Percentiles rank a stretch among this genome's conserved stretches.
Evolutionary conservation across 2,329 filamentous ascomycete genomes (phyloP).

Genomic region (Xylaria sp.): DNA sequence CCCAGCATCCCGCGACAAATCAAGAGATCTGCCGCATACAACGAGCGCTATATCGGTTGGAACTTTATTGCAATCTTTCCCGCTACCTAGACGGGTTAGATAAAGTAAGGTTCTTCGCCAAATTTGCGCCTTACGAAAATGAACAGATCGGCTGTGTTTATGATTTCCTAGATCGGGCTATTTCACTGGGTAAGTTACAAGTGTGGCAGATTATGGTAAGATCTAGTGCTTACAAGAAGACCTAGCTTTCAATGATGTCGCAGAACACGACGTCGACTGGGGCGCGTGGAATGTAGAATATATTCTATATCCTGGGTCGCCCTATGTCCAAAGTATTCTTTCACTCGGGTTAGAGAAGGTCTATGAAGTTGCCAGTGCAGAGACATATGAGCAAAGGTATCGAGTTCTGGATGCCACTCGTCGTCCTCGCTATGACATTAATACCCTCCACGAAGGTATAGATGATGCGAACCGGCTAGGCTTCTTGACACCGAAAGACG

Average conservation of each 20-base stretch:
- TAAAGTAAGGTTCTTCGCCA: too few relatives aligned
- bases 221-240: neutral
- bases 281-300: neutral
- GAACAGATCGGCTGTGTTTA: constrained; percentile 4
- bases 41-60: constrained; percentile 17
- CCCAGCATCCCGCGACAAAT: neutral
- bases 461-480: too few relatives aligned
- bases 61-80: constrained; percentile 8
- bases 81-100: too few relatives aligned
- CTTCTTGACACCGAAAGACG: too few relatives aligned
- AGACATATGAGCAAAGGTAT: constrained; percentile 6
- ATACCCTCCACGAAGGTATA: neutral
- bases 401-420: neutral
- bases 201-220: too few relatives aligned
- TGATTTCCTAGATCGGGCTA: neutral
- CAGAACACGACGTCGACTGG: constrained; percentile 9
- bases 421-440: fast-evolving
- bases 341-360: constrained; percentile 3
- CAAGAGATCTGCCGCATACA: constrained; percentile 16
- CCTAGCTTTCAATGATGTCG: constrained; percentile 14
- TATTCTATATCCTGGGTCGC: too few relatives aligned
- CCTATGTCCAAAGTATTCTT: neutral
- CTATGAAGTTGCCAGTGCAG: neutral
- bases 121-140: neutral
- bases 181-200: neutral